phyloP scores from a whole-genome alignment of 1,284 basidiomycete genomes.

The Moesziomyces parantarcticus region DNA sequence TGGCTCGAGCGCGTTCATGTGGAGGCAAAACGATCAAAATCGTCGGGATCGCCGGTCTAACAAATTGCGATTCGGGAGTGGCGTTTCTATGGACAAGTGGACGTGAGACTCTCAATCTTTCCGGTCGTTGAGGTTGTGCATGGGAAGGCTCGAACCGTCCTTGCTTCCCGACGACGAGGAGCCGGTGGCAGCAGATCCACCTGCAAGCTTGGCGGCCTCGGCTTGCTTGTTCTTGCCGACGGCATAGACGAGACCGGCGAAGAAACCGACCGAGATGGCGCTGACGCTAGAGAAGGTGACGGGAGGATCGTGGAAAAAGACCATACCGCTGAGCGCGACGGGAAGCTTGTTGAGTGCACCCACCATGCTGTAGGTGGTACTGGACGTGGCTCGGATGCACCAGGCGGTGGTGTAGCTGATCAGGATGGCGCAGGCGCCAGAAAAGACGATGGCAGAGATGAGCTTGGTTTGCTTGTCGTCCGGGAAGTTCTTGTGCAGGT shows the following conservation, averaged over 20 bases:
- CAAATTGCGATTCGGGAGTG: too few relatives aligned
- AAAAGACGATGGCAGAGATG: conserved; percentile 89
- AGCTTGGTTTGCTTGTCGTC: conserved; percentile 81
- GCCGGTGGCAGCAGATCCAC: conserved; percentile 44
- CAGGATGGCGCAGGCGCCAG: conserved; percentile 93
- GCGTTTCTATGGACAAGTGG: too few relatives aligned
- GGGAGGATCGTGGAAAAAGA: conserved; percentile 75
- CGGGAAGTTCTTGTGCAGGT: conserved; percentile 87
- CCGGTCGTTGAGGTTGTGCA: conserved; percentile 47
- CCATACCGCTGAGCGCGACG: conserved; percentile 74
- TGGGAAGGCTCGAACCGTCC: conserved; percentile 23
- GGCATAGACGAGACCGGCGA: conserved; percentile 74
- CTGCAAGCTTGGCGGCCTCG: conserved; percentile 48
- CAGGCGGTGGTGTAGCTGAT: conserved; percentile 99
- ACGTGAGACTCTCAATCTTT: conserved; percentile 12
- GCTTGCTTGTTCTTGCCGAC: conserved; percentile 66
- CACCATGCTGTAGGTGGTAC: conserved; percentile 99
- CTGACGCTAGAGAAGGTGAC: conserved; percentile 87
- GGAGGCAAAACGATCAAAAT: too few relatives aligned
- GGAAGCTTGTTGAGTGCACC: conserved; percentile 98
- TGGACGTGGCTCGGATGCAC: conserved; percentile 95
- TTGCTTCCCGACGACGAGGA: conserved; percentile 21
- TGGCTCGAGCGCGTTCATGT: not conserved
- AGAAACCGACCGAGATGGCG: conserved; percentile 87
- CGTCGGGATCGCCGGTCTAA: too few relatives aligned